These are phyloP conservation scores for Centaurea solstitialis DNA, from an alignment of 129 eudicot genomes.

Conservation along the genomic window DNA sequence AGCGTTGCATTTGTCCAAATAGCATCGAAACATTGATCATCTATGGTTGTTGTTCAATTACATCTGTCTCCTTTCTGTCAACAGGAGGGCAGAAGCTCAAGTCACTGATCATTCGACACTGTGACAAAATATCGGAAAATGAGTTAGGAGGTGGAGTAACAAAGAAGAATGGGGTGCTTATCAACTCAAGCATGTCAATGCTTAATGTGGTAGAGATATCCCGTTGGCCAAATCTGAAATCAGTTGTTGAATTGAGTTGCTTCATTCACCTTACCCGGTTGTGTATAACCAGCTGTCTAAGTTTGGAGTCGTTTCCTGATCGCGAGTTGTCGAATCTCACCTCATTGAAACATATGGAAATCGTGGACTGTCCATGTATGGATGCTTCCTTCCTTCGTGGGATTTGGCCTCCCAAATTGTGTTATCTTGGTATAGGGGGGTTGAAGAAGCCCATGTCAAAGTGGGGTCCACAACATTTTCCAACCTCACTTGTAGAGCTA, in stretches of 20 bases:
- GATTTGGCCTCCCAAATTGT: neutral
- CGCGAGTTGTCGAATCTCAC: neutral
- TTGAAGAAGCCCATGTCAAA: neutral
- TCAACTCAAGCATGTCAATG: neutral
- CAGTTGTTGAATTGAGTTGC: neutral
- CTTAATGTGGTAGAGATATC: neutral
- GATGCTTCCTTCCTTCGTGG: slow-evolving; percentile 10
- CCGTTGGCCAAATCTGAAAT: neutral
- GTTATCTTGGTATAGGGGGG: neutral
- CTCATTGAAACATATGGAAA: neutral
- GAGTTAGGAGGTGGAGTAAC: no score
- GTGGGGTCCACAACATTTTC: neutral
- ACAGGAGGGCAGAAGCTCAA: neutral
- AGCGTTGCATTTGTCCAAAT: slow-evolving; percentile 2
- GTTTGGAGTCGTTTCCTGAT: neutral
- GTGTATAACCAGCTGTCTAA: neutral
- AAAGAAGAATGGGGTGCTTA: neutral
- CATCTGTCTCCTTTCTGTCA: neutral
- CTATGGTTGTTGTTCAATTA: neutral
- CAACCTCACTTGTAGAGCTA: neutral
- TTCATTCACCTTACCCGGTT: neutral
- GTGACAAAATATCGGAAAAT: no score
- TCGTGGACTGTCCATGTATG: neutral
- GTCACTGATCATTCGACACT: neutral
- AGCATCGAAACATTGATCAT: neutral